These are phyloP conservation scores for Dacryopinax spathularia DNA, from an alignment of 768 basidiomycete species.

Conservation along the genomic window DNA sequence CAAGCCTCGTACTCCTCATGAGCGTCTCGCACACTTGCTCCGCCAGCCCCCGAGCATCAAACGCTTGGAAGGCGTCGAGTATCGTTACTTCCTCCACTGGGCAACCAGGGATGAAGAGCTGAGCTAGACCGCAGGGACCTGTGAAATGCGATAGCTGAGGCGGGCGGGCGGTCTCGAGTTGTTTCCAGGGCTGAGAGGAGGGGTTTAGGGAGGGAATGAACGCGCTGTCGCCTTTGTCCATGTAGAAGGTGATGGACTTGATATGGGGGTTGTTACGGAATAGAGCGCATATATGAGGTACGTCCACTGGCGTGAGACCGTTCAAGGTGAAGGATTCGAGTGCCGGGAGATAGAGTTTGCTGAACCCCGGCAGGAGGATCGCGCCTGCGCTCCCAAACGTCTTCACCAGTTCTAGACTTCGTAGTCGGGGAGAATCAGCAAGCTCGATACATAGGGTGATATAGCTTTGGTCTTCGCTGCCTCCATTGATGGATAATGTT, in stretches of 20 bases:
- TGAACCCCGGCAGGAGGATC: not conserved
- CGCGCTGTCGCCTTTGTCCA: not conserved
- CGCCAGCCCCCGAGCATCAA: not conserved
- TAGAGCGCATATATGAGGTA: not conserved
- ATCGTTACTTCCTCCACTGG: not conserved
- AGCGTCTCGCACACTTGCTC: not conserved
- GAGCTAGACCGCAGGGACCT: not conserved
- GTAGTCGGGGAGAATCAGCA: not conserved
- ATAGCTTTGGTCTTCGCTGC: conserved; percentile 2
- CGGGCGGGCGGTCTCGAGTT: not conserved
- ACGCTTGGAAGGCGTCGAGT: not conserved
- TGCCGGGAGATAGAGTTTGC: not conserved
- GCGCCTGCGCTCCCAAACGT: not conserved
- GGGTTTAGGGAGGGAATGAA: not conserved
- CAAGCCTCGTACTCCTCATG: not conserved
- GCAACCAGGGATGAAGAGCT: not conserved
- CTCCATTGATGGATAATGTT: not conserved
- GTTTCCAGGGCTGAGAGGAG: not conserved
- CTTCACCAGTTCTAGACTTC: not conserved
- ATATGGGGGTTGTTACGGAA: not conserved
- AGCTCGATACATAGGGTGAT: not conserved
- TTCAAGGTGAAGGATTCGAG: conserved; percentile 1
- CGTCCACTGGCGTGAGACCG: not conserved
- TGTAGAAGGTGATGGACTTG: not conserved
- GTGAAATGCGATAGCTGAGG: not conserved